Evolutionary conservation across 2,329 filamentous ascomycete species (phyloP).

Genomic region (Teratosphaeria nubilosa): DNA sequence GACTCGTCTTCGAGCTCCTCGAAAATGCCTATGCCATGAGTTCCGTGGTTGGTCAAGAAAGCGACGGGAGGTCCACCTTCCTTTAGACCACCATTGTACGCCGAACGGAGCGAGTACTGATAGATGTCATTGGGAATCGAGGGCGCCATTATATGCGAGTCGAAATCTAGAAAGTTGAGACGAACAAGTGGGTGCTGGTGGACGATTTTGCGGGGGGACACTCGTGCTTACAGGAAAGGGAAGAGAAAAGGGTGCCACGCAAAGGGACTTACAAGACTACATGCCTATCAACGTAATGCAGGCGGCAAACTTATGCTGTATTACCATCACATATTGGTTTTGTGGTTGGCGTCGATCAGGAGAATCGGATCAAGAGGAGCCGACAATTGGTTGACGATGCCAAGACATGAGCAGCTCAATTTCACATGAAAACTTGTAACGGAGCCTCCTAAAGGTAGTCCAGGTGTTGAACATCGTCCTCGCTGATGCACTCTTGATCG

Average conservation of each 20-base stretch:
- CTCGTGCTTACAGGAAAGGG: not conserved
- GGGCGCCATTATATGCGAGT: constrained; percentile 3
- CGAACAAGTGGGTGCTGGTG: not conserved
- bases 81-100: constrained; percentile 28
- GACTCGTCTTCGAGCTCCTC: constrained; percentile 19
- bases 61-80: constrained; percentile 24
- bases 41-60: constrained; percentile 33
- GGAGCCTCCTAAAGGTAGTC: too few relatives aligned
- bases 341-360: not conserved
- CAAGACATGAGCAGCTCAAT: not conserved
- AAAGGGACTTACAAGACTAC: not conserved
- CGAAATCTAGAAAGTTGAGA: not conserved
- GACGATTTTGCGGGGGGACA: not conserved
- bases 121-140: constrained; percentile 37
- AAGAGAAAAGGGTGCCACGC: not conserved
- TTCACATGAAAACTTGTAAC: not conserved
- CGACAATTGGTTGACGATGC: not conserved
- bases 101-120: constrained; percentile 32
- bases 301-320: not conserved
- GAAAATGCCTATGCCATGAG: constrained; percentile 34
- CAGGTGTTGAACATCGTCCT: too few relatives aligned
- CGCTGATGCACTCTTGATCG: too few relatives aligned
- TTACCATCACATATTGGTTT: not conserved
- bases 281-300: not conserved
- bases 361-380: not conserved